Percentiles rank a stretch among this genome's conserved stretches.
These are phyloP conservation scores for Citrus hindsii DNA, from an alignment of 345 rosid genomes.

Conservation along the genomic window DNA sequence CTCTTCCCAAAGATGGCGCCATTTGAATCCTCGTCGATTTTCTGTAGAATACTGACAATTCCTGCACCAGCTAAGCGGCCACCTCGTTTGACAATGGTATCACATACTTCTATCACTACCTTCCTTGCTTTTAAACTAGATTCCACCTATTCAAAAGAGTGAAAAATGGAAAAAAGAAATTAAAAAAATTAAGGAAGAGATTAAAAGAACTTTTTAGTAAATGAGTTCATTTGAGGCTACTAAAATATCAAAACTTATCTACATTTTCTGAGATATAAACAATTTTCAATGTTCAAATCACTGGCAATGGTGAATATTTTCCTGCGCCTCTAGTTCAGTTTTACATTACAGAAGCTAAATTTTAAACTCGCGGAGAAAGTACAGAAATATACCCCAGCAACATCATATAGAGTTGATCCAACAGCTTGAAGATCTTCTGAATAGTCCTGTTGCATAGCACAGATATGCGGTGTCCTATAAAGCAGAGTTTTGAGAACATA, in stretches of 20 bases:
- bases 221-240: background rate
- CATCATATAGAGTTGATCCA: conserved; percentile 50
- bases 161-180: background rate
- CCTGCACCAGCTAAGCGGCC: conserved; percentile 90
- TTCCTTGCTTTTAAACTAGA: conserved; percentile 44
- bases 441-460: conserved; percentile 65
- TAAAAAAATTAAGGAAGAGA: background rate
- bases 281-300: background rate
- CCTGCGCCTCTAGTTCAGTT: background rate
- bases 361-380: background rate
- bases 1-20: conserved; percentile 51
- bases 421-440: conserved; percentile 60
- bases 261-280: background rate
- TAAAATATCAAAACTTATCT: background rate
- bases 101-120: conserved; percentile 54
- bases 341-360: background rate
- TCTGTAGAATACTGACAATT: conserved; percentile 75
- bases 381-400: conserved; percentile 39
- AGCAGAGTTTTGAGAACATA: background rate
- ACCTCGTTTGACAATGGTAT: conserved; percentile 63
- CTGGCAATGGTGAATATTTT: background rate
- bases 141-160: conserved; percentile 39
- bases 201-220: background rate
- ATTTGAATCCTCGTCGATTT: conserved; percentile 66
- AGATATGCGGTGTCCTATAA: conserved; percentile 59